Evolutionary conservation across 495 filamentous ascomycete species (phyloP).

Genomic region (Parmelia sp.): DNA sequence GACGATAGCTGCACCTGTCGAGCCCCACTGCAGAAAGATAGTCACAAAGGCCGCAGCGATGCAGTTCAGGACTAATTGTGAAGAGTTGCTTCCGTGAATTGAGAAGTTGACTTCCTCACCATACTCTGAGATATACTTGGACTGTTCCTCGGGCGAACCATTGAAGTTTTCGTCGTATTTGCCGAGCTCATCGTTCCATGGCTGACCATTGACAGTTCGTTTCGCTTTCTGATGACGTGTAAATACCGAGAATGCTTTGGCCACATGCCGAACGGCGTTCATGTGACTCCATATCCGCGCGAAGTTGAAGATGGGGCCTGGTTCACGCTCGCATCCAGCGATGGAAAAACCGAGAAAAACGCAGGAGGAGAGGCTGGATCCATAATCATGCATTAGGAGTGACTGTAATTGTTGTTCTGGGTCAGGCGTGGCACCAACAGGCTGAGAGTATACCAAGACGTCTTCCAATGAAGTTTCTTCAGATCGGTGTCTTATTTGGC

Average conservation of each 20-base stretch:
- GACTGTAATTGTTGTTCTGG: background rate
- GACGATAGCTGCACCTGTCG: conserved; percentile 11
- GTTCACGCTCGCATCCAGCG: conserved; percentile 8
- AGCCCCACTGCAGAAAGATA: conserved; percentile 11
- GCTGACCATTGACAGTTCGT: background rate
- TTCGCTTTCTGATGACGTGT: background rate
- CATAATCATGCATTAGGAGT: background rate
- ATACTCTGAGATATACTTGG: conserved; percentile 1
- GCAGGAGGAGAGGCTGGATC: background rate
- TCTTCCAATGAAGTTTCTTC: background rate
- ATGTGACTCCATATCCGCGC: background rate
- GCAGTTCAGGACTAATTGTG: conserved; percentile 5
- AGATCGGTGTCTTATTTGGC: background rate
- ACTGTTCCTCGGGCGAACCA: conserved; percentile 8
- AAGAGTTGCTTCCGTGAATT: conserved; percentile 2
- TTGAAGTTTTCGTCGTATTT: conserved; percentile 8
- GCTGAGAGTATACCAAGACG: background rate
- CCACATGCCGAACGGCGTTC: conserved; percentile 4
- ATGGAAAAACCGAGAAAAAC: conserved; percentile 11
- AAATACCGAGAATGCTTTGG: background rate
- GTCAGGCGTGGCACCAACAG: background rate
- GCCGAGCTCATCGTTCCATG: conserved; percentile 9
- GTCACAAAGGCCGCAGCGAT: conserved; percentile 3
- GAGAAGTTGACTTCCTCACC: too few species aligned
- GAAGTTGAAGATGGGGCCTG: conserved; percentile 13